Evolutionary conservation across 805 yeast species (phyloP).

Genomic region (Zygosaccharomyces kombuchaensis): DNA sequence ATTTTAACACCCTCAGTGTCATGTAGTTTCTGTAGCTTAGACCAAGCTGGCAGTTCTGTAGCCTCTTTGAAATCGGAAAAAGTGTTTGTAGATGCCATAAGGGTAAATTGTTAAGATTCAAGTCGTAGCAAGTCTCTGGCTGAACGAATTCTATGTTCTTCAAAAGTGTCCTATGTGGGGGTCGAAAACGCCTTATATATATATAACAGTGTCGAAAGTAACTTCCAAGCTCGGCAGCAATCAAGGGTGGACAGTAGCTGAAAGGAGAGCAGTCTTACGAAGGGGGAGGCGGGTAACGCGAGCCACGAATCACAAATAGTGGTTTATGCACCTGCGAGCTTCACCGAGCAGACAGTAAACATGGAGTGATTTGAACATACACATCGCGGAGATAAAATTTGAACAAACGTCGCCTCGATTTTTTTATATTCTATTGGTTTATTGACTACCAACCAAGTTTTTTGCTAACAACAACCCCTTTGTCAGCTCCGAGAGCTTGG

Average conservation of each 20-base stretch:
- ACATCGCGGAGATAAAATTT: neutral
- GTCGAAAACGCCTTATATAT: no score
- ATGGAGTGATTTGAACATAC: neutral
- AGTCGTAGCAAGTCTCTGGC: neutral
- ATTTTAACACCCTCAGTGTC: slow-evolving; percentile 64
- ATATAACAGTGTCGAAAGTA: neutral
- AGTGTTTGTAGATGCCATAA: slow-evolving; percentile 28
- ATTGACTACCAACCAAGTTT: neutral
- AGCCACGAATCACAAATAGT: neutral
- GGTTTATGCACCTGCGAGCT: neutral
- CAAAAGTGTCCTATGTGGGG: no score
- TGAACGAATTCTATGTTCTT: neutral
- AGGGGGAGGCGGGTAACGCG: neutral
- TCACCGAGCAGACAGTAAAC: neutral
- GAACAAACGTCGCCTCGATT: neutral
- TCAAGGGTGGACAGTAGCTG: neutral
- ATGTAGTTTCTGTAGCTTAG: slow-evolving; percentile 65
- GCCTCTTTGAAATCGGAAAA: slow-evolving; percentile 54
- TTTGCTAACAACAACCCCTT: no score
- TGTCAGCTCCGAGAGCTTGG: no score
- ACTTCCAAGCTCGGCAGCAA: neutral
- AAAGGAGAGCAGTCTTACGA: neutral
- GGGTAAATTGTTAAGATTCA: neutral
- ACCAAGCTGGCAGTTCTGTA: slow-evolving; percentile 80
- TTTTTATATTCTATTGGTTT: neutral